A percentile compares a stretch with the other conserved stretches of the same genome.
These are phyloP conservation scores for Dendrobium chrysotoxum DNA, from an alignment of 106 monocot species.

Conservation along the genomic window DNA sequence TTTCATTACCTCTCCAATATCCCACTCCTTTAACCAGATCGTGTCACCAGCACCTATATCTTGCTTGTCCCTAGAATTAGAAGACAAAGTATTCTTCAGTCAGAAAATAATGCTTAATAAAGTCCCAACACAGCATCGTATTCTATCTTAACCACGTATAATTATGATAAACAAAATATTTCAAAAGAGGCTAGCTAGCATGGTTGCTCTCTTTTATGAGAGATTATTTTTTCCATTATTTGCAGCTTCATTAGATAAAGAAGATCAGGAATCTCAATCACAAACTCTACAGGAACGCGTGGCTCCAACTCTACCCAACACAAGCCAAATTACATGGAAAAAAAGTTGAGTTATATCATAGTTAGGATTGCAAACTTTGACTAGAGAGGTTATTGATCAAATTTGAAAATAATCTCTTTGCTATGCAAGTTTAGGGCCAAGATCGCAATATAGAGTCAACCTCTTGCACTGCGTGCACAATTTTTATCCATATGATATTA, in stretches of 20 bases:
- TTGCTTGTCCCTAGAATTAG: not conserved
- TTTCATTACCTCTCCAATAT: constrained; percentile 6
- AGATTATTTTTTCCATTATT: not conserved
- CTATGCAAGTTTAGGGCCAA: not conserved
- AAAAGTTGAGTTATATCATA: not conserved
- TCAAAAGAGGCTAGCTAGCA: not conserved
- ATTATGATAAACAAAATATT: not conserved
- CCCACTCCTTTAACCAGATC: constrained; percentile 11
- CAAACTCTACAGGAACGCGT: not conserved
- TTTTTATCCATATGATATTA: not conserved
- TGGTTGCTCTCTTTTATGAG: not conserved
- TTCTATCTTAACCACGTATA: not conserved
- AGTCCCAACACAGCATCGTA: not conserved
- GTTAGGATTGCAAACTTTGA: not conserved
- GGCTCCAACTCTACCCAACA: not conserved
- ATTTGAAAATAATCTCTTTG: not conserved
- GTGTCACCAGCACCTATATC: constrained; percentile 1
- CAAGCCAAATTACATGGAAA: no score
- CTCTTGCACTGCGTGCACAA: not conserved
- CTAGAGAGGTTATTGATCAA: not conserved
- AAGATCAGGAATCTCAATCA: not conserved
- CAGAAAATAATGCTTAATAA: not conserved
- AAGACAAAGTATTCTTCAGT: not conserved
- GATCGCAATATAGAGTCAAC: not conserved
- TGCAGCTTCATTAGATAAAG: not conserved